These are phyloP conservation scores for Pulveroboletus sp. DNA, from an alignment of 768 basidiomycete species.

Conservation along the genomic window DNA sequence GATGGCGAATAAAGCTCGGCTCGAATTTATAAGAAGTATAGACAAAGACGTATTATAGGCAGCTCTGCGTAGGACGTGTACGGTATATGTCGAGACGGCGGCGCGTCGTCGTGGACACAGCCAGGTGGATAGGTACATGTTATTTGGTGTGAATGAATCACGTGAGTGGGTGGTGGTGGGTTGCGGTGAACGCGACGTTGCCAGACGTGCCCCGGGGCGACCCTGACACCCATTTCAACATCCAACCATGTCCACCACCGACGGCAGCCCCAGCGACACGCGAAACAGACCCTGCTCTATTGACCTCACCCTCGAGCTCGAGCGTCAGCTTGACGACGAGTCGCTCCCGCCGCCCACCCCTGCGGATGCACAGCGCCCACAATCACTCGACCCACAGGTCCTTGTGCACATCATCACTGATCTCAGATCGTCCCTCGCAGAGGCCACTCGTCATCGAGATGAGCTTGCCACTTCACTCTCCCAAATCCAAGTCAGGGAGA, in stretches of 20 bases:
- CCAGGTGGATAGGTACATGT: background rate
- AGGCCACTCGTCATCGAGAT: slow-evolving; percentile 68
- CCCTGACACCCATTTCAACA: background rate
- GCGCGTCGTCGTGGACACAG: background rate
- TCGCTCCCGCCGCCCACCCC: slow-evolving; percentile 49
- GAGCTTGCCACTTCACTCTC: slow-evolving; percentile 52
- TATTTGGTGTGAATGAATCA: slow-evolving; percentile 1
- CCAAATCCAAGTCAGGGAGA: slow-evolving; percentile 48
- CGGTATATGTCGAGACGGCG: slow-evolving; percentile 1
- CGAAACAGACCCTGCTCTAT: slow-evolving; percentile 47
- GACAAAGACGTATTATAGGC: background rate
- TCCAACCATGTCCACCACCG: slow-evolving; percentile 29
- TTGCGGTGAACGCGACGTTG: slow-evolving; percentile 12
- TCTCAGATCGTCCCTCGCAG: slow-evolving; percentile 59
- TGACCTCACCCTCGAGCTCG: slow-evolving; percentile 76
- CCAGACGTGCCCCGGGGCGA: background rate
- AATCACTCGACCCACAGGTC: slow-evolving; percentile 67
- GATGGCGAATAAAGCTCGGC: background rate
- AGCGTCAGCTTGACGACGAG: slow-evolving; percentile 67
- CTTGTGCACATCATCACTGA: slow-evolving; percentile 73
- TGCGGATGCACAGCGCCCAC: slow-evolving; percentile 32
- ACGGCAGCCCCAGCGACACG: slow-evolving; percentile 16
- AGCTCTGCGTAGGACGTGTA: background rate
- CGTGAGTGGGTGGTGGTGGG: slow-evolving; percentile 4
- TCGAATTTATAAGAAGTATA: slow-evolving; percentile 9